Base-by-base conservation (phyloP, 108 stramenopile genomes). In the Parietichytrium sp. region DNA sequence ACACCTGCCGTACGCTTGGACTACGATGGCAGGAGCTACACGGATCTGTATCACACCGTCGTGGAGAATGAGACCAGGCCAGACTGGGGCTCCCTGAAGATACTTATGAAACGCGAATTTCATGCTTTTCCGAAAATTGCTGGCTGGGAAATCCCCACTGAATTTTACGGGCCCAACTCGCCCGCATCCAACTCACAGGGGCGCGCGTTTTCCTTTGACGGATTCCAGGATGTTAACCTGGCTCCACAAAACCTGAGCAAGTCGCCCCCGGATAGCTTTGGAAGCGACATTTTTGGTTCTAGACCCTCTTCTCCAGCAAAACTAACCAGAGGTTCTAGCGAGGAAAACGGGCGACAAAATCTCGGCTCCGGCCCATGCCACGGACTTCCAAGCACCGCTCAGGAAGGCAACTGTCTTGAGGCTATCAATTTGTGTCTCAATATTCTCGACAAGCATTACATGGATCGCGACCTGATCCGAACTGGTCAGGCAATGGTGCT, bases 351-450 rank as follows among this genome's bases (percentile, higher is more conserved):
- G 86, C 15, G 82, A 83, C 52, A 61, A 27, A 50, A 80, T n/a
- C n/a, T n/a, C n/a, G n/a, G n/a, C n/a, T n/a, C n/a, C n/a, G n/a
- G n/a, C n/a, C n/a, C n/a, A n/a, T n/a, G 87, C 90, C 18, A 92
- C 91, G 48, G 92, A 92, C 26, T 86, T 81, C 81, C 81, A 3
- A 10, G 51, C 85, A 86, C 20, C 29, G 96, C 98, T 53, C 86
- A 91, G 45, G 93, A 96, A 55, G 98, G 98, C 0, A 99, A 99
- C 80, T 81, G 96, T 47, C 82, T 99, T 4, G 96, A 99, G 85
- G 96, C 98, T 6, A 91, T 98, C 85, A 99, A 99, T 80, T 91
- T 96, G 6, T 94, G 95, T n/a, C 87, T 98, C 15, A 98, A 99
- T 81, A 86, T 97, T 18, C 90, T 98, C 29, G 94, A 97, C 55